Conservation (phyloP, 2,329 filamentous ascomycete genomes). For the Kalmusia sp. region DNA sequence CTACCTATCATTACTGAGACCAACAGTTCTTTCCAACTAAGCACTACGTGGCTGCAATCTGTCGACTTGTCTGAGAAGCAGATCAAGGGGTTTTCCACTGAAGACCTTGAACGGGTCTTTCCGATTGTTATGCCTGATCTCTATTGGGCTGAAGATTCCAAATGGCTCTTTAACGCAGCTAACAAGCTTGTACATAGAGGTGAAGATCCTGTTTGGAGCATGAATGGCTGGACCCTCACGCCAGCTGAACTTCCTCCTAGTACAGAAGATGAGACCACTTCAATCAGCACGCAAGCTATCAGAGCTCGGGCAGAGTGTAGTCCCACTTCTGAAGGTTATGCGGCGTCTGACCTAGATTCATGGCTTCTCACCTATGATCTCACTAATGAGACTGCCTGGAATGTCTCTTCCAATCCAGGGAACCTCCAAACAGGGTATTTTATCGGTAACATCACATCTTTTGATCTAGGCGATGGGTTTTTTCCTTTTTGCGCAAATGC, state of each 20-base stretch:
- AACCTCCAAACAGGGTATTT: neutral
- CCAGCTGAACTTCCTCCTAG: slow-evolving; percentile 13
- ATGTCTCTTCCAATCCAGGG: neutral
- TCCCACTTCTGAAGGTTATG: slow-evolving; percentile 8
- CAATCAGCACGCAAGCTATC: neutral
- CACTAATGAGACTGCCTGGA: neutral
- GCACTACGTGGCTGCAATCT: neutral
- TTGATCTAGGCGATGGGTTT: neutral
- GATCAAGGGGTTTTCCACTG: neutral
- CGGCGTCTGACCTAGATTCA: slow-evolving; percentile 1
- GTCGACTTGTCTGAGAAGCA: neutral
- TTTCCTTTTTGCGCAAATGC: neutral
- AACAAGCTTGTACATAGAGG: slow-evolving; percentile 21
- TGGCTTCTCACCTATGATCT: neutral
- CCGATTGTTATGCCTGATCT: neutral
- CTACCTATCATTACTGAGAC: slow-evolving; percentile 12
- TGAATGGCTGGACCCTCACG: slow-evolving; percentile 30
- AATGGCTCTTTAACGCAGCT: slow-evolving; percentile 26
- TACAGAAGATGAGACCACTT: neutral
- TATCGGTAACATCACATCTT: neutral
- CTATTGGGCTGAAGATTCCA: slow-evolving; percentile 1
- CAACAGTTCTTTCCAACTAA: slow-evolving; percentile 3
- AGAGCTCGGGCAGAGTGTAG: neutral
- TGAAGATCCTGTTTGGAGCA: slow-evolving; percentile 25
- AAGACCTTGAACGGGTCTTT: neutral